These are phyloP conservation scores for Globisporangium rhizosaccharum DNA, from an alignment of 352 stramenopile genomes.

Conservation along the genomic window DNA sequence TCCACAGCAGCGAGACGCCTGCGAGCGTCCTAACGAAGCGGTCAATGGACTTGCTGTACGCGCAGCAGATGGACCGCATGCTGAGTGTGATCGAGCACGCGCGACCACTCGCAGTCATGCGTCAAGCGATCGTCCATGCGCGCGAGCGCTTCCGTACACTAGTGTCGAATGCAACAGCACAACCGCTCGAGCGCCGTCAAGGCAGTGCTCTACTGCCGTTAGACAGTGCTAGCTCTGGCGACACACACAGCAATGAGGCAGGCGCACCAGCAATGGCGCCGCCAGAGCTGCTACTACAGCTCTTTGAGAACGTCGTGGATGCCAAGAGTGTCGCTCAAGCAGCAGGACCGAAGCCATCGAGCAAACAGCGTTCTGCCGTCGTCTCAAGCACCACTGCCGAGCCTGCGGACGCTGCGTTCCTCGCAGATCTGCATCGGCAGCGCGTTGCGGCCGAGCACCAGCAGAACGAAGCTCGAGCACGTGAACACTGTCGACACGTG, in stretches of 20 bases:
- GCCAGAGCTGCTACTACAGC: conserved; percentile 17
- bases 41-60: conserved; percentile 28
- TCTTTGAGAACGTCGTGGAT: conserved; percentile 34
- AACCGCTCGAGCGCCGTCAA: neutral
- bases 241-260: no score
- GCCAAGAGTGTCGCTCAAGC: conserved; percentile 8
- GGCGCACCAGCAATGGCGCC: neutral
- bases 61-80: conserved; percentile 36
- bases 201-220: no score
- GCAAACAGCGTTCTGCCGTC: neutral
- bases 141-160: conserved; percentile 21
- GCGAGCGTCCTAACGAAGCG: conserved; percentile 12
- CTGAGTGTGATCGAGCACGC: conserved; percentile 23
- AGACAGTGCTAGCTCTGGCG: neutral
- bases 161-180: neutral
- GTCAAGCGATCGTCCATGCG: conserved; percentile 15
- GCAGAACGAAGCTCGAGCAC: conserved; percentile 5
- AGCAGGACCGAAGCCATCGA: neutral
- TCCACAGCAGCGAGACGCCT: neutral
- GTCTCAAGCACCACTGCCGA: neutral
- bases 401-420: conserved; percentile 3
- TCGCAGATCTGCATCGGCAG: conserved; percentile 7
- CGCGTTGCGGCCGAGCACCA: conserved; percentile 6
- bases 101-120: conserved; percentile 23
- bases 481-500: conserved; percentile 2